A percentile compares a stretch with the other conserved stretches of the same genome.
phyloP scores from a whole-genome alignment of 192 early-diverging fungal species.

The Coemansia sp. region DNA sequence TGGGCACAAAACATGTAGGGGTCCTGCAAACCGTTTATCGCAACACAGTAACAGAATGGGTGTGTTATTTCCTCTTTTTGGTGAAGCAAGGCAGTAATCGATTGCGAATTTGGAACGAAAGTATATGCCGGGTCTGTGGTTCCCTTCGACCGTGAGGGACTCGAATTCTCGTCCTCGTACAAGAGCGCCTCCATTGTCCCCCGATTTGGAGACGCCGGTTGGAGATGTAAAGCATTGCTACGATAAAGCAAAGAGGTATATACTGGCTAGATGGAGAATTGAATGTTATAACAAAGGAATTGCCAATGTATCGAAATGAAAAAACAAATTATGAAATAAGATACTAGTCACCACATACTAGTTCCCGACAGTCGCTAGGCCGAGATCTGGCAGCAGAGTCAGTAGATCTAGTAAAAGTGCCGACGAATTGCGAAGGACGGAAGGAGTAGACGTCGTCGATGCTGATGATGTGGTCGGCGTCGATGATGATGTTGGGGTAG shows the following conservation, averaged over 20 bases:
- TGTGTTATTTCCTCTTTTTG: neutral
- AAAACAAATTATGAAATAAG: neutral
- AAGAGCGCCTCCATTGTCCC: no score
- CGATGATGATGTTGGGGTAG: neutral
- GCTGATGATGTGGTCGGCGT: neutral
- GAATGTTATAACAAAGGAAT: no score
- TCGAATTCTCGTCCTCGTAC: no score
- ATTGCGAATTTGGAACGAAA: no score
- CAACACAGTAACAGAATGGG: neutral
- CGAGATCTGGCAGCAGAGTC: neutral
- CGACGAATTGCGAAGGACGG: neutral
- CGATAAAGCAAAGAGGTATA: no score
- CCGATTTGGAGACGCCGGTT: no score
- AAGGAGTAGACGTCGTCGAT: neutral
- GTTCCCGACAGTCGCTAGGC: neutral
- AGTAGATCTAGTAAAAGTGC: neutral
- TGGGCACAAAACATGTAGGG: neutral
- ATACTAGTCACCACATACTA: neutral
- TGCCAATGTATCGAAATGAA: neutral
- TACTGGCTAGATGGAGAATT: no score
- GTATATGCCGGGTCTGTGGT: no score
- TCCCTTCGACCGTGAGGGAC: no score
- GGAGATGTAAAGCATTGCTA: no score
- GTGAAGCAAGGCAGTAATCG: slow-evolving; percentile 1
- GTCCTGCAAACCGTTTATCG: slow-evolving; percentile 9